Conservation (phyloP, 2,329 filamentous ascomycete genomes). For the Polytolypa hystricis region DNA sequence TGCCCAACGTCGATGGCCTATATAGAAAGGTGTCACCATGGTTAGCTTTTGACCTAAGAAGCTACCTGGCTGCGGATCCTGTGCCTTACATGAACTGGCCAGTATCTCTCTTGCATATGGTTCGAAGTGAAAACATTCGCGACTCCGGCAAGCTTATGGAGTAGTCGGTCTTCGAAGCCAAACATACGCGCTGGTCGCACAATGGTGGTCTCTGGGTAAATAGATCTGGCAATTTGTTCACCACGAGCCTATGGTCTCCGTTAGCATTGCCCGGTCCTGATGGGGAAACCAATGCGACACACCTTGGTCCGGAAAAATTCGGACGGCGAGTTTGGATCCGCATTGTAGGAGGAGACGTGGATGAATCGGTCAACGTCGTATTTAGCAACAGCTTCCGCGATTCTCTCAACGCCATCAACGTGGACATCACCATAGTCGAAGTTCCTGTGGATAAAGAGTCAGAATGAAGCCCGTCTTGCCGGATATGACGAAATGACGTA, state of each 20-base stretch:
- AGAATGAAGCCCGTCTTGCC: not conserved
- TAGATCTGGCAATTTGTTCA: slow-evolving; percentile 71
- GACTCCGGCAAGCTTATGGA: slow-evolving; percentile 70
- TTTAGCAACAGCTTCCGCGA: slow-evolving; percentile 87
- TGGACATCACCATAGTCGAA: slow-evolving; percentile 89
- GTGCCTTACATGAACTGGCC: slow-evolving; percentile 69
- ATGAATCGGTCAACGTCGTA: slow-evolving; percentile 97
- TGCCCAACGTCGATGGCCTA: slow-evolving; percentile 80
- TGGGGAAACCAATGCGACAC: slow-evolving; percentile 17
- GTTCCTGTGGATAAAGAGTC: slow-evolving; percentile 50
- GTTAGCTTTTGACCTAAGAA: too few species aligned
- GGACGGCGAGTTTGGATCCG: slow-evolving; percentile 64
- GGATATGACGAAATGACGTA: slow-evolving; percentile 32
- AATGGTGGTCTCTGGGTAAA: slow-evolving; percentile 95
- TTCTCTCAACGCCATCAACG: slow-evolving; percentile 82
- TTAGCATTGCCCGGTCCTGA: too few species aligned
- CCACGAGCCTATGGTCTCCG: slow-evolving; percentile 49
- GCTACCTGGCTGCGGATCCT: too few species aligned
- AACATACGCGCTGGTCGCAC: slow-evolving; percentile 90
- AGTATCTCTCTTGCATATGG: slow-evolving; percentile 82
- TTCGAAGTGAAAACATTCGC: slow-evolving; percentile 83
- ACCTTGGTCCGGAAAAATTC: slow-evolving; percentile 91
- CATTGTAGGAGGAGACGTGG: slow-evolving; percentile 93
- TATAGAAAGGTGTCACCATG: too few species aligned
- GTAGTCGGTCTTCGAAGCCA: slow-evolving; percentile 85